Conservation (phyloP, 2,329 filamentous ascomycete genomes). For the Penicillium digitatum region DNA sequence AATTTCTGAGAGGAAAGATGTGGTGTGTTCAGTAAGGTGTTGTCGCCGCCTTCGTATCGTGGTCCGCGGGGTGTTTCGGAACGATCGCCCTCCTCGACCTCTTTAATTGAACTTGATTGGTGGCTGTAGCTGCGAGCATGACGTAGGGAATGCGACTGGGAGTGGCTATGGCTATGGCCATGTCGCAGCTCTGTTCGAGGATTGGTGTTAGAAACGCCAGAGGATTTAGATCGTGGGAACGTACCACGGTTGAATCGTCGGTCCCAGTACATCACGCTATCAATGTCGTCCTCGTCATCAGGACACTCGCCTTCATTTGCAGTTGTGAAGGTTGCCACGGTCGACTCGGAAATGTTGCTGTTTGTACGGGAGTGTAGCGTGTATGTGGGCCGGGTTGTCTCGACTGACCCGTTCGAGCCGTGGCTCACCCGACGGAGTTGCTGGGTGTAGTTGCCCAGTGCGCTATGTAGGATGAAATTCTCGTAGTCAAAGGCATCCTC, state of each 20-base stretch:
- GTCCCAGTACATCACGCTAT: slow-evolving; percentile 41
- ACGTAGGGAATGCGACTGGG: slow-evolving; percentile 13
- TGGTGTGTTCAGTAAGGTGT: slow-evolving; percentile 9
- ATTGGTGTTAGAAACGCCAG: slow-evolving; percentile 4
- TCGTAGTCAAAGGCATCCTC: slow-evolving; percentile 96
- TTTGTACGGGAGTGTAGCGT: slow-evolving; percentile 47
- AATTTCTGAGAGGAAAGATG: slow-evolving; percentile 25
- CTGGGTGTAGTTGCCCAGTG: slow-evolving; percentile 63
- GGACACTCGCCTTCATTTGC: slow-evolving; percentile 51
- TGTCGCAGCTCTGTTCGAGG: slow-evolving; percentile 27
- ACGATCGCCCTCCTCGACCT: slow-evolving; percentile 19
- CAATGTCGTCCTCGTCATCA: slow-evolving; percentile 40
- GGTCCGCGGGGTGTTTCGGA: slow-evolving; percentile 24
- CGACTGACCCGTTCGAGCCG: slow-evolving; percentile 48
- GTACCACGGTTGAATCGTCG: slow-evolving; percentile 35
- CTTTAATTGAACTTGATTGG: slow-evolving; percentile 14
- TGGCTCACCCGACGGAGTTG: slow-evolving; percentile 33
- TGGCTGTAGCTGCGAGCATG: slow-evolving; percentile 3
- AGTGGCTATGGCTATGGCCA: slow-evolving; percentile 17
- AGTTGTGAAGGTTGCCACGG: slow-evolving; percentile 60
- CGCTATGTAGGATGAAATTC: slow-evolving; percentile 90
- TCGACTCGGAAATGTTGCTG: slow-evolving; percentile 59
- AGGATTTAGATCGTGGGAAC: not conserved
- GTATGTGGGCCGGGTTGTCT: slow-evolving; percentile 45
- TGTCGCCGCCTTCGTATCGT: slow-evolving; percentile 3